These are phyloP conservation scores for Ophiostoma sp. DNA, from an alignment of 2,329 filamentous ascomycete genomes.

Conservation along the genomic window DNA sequence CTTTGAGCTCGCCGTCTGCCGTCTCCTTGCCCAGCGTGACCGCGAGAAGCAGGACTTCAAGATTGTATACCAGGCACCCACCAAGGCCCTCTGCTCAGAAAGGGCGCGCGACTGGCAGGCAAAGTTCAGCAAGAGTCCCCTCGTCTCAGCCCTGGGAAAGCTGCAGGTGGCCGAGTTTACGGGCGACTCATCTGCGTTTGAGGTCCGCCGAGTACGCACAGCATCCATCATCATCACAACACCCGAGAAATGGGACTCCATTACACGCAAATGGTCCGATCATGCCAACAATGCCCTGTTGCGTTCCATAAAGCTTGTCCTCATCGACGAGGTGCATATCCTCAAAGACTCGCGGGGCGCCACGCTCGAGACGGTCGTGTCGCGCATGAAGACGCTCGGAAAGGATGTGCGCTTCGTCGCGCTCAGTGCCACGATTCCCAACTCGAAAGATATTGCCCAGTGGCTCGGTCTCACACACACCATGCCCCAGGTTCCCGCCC, in stretches of 20 bases:
- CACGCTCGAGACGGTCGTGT: constrained; percentile 76
- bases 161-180: constrained; percentile 72
- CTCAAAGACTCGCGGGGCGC: constrained; percentile 74
- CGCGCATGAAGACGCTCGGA: constrained; percentile 77
- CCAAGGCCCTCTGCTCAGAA: constrained; percentile 76
- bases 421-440: constrained; percentile 77
- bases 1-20: constrained; percentile 76
- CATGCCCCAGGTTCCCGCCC: constrained; percentile 58
- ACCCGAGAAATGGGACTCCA: constrained; percentile 87
- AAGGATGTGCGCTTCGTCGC: constrained; percentile 73
- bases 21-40: constrained; percentile 53
- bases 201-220: constrained; percentile 63
- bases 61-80: constrained; percentile 78
- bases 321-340: constrained; percentile 86
- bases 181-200: constrained; percentile 66
- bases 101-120: constrained; percentile 69
- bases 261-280: constrained; percentile 82
- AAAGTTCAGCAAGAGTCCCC: constrained; percentile 51
- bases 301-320: constrained; percentile 68
- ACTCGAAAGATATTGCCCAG: constrained; percentile 69
- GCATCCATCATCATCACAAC: constrained; percentile 82
- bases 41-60: constrained; percentile 58
- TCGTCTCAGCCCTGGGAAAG: constrained; percentile 29
- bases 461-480: constrained; percentile 68
- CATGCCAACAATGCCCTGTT: constrained; percentile 57